Evolutionary conservation across 2,329 filamentous ascomycete genomes (phyloP), one percentile per base, ranked within the genome.

Genomic region (Trichoderma koningiopsis): DNA sequence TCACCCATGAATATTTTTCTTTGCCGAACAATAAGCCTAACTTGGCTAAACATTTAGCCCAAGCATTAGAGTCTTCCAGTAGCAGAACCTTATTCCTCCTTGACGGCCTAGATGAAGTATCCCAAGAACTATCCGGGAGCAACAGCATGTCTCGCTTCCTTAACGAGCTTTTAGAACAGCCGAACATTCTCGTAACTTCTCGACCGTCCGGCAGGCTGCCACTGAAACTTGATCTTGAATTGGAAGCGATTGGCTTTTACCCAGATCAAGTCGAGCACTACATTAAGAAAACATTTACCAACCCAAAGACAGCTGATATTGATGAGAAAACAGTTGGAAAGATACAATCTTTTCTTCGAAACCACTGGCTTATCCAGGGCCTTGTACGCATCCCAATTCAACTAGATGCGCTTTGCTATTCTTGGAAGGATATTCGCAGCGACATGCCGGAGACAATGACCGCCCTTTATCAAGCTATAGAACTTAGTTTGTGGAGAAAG

Each of bases 31-130:
- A 71, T 31, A 66, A 72, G 16, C 49, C 52, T 5, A n/a, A 57
- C 16, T 70, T 75, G 22, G 72, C 74, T 49, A 57, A 63, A 57
- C 70, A 69, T 70, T 56, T 78, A 49, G 63, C 49, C 29, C 35
- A 70, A 27, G 55, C 56, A 60, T 68, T 71, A 19, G 22, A 65
- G n/a, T 53, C 47, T 6, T 66, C 65, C 3, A 37, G 31, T 35
- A 49, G n/a, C 24, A 75, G 65, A 61, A 81, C 76, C 22, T 73
- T 84, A 0, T 81, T 82, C 57, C 56, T 83, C 16, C 76, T 84
- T 14, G 82, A 84, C 71, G 82, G 82, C 5, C 68, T 83, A 14
- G 82, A 84, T 64, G 82, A 84, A 76, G 72, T 83, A 11, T 75
- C 73, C 1, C 58, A 74, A 53, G 72, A 73, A 8, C 57, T 76